These are phyloP conservation scores for Omphalotus guepiniiformis DNA, from an alignment of 768 basidiomycete genomes.

Conservation along the genomic window DNA sequence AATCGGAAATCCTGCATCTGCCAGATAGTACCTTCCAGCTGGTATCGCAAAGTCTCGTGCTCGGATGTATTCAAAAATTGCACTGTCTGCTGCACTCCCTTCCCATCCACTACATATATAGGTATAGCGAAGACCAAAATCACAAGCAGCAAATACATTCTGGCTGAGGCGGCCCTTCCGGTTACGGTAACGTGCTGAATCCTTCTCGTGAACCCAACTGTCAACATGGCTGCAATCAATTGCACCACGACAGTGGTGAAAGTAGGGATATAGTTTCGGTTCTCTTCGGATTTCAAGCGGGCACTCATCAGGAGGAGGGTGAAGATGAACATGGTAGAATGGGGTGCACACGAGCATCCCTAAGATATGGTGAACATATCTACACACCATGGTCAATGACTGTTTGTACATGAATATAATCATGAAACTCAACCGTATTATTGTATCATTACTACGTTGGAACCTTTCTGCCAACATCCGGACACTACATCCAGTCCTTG, in stretches of 20 bases:
- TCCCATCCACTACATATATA: constrained; percentile 31
- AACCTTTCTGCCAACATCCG: background rate
- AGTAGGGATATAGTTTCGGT: constrained; percentile 26
- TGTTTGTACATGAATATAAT: background rate
- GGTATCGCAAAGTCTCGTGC: constrained; percentile 18
- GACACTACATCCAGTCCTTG: background rate
- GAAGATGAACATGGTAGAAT: constrained; percentile 15
- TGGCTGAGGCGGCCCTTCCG: constrained; percentile 24
- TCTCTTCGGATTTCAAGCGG: constrained; percentile 18
- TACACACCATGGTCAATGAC: background rate
- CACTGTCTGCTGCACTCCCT: constrained; percentile 23
- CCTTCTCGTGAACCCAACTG: constrained; percentile 8
- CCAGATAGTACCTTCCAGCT: constrained; percentile 24
- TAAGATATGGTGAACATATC: constrained; percentile 9
- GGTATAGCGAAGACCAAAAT: constrained; percentile 20
- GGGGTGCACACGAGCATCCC: constrained; percentile 3
- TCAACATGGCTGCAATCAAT: constrained; percentile 28
- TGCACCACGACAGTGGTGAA: constrained; percentile 21
- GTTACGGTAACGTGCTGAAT: constrained; percentile 14
- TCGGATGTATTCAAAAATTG: constrained; percentile 21
- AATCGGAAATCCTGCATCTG: constrained; percentile 26
- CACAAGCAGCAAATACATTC: constrained; percentile 26
- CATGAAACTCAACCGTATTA: constrained; percentile 9
- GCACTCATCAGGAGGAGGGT: constrained; percentile 9
- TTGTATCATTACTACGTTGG: constrained; percentile 4